Conservation (phyloP, 305 asterid species). For the Solanum hybrid region DNA sequence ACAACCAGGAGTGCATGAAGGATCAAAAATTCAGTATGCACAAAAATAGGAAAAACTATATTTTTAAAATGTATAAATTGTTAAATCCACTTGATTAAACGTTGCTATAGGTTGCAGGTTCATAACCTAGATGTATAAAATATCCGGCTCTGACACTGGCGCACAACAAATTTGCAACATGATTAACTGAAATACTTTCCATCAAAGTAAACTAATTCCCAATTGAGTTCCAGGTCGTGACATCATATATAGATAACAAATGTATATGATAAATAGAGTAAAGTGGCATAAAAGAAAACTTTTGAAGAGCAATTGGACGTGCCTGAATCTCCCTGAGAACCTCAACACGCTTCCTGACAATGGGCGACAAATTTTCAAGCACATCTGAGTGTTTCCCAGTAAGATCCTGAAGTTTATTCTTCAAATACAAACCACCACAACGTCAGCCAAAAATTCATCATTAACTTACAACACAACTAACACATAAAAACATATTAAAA, state of each 20-base stretch:
- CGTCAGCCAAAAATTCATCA: background rate
- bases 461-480: background rate
- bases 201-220: too few relatives aligned
- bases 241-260: background rate
- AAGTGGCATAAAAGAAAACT: too few relatives aligned
- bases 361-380: slow-evolving; percentile 52
- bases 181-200: too few relatives aligned
- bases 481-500: background rate
- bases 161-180: too few relatives aligned
- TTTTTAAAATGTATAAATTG: background rate
- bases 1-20: background rate
- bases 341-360: slow-evolving; percentile 58
- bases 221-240: too few relatives aligned
- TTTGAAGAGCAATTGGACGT: background rate
- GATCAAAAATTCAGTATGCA: background rate
- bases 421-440: slow-evolving; percentile 4
- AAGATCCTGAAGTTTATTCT: slow-evolving; percentile 66
- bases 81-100: background rate
- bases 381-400: slow-evolving; percentile 64
- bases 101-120: background rate
- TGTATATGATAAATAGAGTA: background rate
- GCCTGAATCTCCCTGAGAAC: slow-evolving; percentile 58
- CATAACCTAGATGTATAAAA: background rate
- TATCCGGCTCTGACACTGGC: too few relatives aligned
- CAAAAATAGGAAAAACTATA: background rate